These are phyloP conservation scores for Hyparrhenia diplandra DNA, from an alignment of 176 grass and related monocot genomes.

Conservation along the genomic window DNA sequence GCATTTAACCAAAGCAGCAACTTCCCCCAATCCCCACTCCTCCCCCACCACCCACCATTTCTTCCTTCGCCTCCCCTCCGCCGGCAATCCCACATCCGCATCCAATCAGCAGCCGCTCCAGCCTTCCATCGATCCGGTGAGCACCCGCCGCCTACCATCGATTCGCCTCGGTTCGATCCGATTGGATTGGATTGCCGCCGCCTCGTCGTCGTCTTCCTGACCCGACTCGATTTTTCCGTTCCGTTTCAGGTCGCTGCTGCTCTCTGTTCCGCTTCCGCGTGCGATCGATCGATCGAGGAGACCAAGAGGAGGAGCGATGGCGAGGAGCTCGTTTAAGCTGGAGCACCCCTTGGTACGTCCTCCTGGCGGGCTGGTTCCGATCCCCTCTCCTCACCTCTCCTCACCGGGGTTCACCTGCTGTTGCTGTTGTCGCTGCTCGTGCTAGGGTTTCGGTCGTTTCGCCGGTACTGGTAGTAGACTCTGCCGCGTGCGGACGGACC, in stretches of 20 bases:
- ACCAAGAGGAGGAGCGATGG: conserved; percentile 29
- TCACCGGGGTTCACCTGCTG: not conserved
- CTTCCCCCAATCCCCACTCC: not conserved
- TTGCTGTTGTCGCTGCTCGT: not conserved
- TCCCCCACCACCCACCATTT: not conserved
- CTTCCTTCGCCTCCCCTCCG: not conserved
- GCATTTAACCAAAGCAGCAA: not conserved
- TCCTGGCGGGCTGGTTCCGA: rapidly evolving
- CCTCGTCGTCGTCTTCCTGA: not conserved
- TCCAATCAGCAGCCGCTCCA: not conserved
- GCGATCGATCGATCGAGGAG: not conserved
- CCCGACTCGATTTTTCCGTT: not conserved
- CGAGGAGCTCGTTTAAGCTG: conserved; percentile 73
- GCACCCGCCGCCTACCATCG: not conserved
- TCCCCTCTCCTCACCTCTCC: too few species aligned
- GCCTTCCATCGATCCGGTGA: not conserved
- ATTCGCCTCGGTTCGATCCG: not conserved
- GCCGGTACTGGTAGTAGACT: not conserved
- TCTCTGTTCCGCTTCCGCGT: not conserved
- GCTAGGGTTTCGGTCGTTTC: not conserved
- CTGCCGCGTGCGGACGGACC: not conserved
- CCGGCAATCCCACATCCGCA: not conserved
- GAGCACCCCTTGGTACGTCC: conserved; percentile 76
- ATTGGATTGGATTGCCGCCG: not conserved
- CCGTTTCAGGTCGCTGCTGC: not conserved